phyloP scores from a whole-genome alignment of 2,329 filamentous ascomycete species.

The Colletotrichum simmondsii region DNA sequence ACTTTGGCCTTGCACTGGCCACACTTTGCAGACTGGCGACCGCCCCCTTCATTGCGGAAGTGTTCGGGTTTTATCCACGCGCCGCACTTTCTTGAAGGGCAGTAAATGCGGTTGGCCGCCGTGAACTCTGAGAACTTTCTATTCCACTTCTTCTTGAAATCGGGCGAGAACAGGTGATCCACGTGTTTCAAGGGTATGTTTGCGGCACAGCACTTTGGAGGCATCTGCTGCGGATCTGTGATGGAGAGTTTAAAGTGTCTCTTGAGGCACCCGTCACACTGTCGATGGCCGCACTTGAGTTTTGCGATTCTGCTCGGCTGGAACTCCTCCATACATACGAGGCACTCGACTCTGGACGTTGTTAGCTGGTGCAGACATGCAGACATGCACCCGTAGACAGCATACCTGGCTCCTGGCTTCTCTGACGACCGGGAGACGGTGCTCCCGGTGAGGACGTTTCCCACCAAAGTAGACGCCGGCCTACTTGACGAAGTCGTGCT shows the following conservation, averaged over 20 bases:
- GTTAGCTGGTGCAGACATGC: conserved; percentile 27
- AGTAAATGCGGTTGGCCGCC: conserved; percentile 80
- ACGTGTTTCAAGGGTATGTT: conserved; percentile 82
- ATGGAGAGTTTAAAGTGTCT: conserved; percentile 80
- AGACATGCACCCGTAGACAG: conserved; percentile 12
- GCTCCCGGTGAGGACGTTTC: conserved; percentile 19
- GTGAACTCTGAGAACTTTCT: conserved; percentile 82
- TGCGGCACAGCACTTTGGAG: conserved; percentile 81
- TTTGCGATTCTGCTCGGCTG: conserved; percentile 73
- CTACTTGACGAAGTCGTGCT: conserved; percentile 33
- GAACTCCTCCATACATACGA: conserved; percentile 78
- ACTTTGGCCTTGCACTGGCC: conserved; percentile 78
- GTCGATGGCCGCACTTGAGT: conserved; percentile 81
- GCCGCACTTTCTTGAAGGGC: conserved; percentile 77
- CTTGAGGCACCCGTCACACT: conserved; percentile 83
- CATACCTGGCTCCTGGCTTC: conserved; percentile 42
- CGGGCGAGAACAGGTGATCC: conserved; percentile 76
- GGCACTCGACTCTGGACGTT: conserved; percentile 72
- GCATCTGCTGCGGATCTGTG: conserved; percentile 83
- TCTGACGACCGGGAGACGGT: conserved; percentile 37
- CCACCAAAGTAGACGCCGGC: conserved; percentile 17
- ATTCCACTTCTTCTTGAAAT: conserved; percentile 85
- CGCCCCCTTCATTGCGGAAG: conserved; percentile 67
- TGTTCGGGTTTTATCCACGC: conserved; percentile 82
- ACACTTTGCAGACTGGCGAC: conserved; percentile 76